phyloP scores from a whole-genome alignment of 2,329 filamentous ascomycete species.

The Podosphaera aphanis region DNA sequence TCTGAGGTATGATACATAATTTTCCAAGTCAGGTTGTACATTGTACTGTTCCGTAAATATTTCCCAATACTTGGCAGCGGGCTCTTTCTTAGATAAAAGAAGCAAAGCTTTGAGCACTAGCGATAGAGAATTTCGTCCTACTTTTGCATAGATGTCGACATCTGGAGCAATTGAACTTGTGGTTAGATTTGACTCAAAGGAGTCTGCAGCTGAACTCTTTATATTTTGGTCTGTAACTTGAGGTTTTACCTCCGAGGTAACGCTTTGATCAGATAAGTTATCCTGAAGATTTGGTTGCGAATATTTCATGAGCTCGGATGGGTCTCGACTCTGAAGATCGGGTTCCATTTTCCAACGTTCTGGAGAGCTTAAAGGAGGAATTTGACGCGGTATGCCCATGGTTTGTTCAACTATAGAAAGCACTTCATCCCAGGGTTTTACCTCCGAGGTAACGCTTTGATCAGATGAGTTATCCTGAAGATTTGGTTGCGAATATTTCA shows the following conservation, averaged over 20 bases:
- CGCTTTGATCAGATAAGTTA: background rate
- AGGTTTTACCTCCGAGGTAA: background rate
- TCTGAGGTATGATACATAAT: slow-evolving; percentile 44
- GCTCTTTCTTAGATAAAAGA: slow-evolving; percentile 32
- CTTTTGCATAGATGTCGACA: slow-evolving; percentile 17
- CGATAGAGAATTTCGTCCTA: slow-evolving; percentile 37
- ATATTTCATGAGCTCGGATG: background rate
- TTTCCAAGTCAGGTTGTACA: slow-evolving; percentile 49
- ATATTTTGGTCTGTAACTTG: no score
- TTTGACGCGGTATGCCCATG: slow-evolving; percentile 43
- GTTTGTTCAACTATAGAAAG: slow-evolving; percentile 60
- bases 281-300: background rate
- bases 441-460: background rate
- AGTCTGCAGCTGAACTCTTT: no score
- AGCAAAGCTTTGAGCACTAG: slow-evolving; percentile 42
- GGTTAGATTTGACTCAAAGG: background rate
- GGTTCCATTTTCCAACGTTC: slow-evolving; percentile 4
- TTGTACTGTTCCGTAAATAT: slow-evolving; percentile 35
- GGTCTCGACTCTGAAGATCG: background rate
- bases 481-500: background rate
- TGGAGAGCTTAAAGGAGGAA: slow-evolving; percentile 6
- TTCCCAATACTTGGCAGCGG: slow-evolving; percentile 61
- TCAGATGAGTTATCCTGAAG: background rate
- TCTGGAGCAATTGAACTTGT: background rate
- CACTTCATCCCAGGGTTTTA: slow-evolving; percentile 39